phyloP scores from a whole-genome alignment of 2,329 filamentous ascomycete species.

The Ophiobolus disseminans region DNA sequence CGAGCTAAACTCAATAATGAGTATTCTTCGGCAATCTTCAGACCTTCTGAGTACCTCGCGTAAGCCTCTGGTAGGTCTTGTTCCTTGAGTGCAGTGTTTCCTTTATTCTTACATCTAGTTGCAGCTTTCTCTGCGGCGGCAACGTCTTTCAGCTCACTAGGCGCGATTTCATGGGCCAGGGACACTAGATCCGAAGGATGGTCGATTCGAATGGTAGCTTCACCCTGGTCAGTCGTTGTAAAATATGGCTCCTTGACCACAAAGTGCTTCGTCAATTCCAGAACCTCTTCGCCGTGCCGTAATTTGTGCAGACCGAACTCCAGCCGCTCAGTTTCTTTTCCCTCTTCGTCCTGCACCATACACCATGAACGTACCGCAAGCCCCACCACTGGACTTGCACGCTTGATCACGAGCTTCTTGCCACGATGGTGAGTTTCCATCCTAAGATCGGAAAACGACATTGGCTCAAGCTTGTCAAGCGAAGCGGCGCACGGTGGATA shows the following conservation, averaged over 20 bases:
- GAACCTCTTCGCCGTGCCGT: slow-evolving; percentile 39
- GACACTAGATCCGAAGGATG: slow-evolving; percentile 59
- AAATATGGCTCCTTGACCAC: slow-evolving; percentile 65
- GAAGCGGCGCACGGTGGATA: slow-evolving; percentile 31
- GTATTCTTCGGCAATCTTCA: slow-evolving; percentile 30
- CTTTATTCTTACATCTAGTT: slow-evolving; percentile 43
- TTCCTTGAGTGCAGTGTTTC: slow-evolving; percentile 41
- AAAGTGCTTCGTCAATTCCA: slow-evolving; percentile 46
- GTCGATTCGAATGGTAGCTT: slow-evolving; percentile 59
- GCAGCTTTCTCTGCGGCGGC: slow-evolving; percentile 41
- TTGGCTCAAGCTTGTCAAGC: slow-evolving; percentile 24
- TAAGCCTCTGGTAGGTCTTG: slow-evolving; percentile 48
- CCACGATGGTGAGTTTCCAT: slow-evolving; percentile 53
- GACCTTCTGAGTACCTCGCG: slow-evolving; percentile 41
- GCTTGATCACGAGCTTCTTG: slow-evolving; percentile 43
- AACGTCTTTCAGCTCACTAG: slow-evolving; percentile 30
- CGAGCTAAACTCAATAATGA: slow-evolving; percentile 27
- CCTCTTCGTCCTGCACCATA: slow-evolving; percentile 46
- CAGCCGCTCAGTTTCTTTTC: slow-evolving; percentile 44
- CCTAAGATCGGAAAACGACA: slow-evolving; percentile 44
- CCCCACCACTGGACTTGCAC: slow-evolving; percentile 36
- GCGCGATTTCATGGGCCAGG: slow-evolving; percentile 45
- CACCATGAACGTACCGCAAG: slow-evolving; percentile 44
- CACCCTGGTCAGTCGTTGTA: slow-evolving; percentile 51
- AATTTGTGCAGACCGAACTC: slow-evolving; percentile 36